Evolutionary conservation across 2,329 filamentous ascomycete species (phyloP), one percentile per base, ranked within the genome.

Genomic region (Chaetomium strumarium): DNA sequence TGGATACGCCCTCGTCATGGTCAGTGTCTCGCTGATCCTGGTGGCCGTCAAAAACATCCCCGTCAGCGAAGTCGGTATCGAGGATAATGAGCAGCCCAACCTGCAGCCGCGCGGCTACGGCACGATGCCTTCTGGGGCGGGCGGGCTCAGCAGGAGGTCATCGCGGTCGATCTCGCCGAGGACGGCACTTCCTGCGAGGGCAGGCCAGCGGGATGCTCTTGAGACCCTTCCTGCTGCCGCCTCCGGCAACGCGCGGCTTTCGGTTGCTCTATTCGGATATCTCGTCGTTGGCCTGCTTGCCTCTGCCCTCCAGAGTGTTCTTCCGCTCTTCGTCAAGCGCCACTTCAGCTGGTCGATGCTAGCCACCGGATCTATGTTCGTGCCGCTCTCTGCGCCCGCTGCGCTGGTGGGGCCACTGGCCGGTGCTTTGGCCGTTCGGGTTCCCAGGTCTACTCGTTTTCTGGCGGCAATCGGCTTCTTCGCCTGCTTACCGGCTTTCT

Each of bases 351-450:
- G 60, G 60, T 46, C 52, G 13, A 49, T 56, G 13, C 43, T 53
- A 2, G 38, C 41, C 4, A 52, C 12, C 39, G 60, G 58, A 6
- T 49, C 54, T n/a, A 42, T 56, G 13, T 60, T 63, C 31, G 53
- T 62, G 10, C 51, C 54, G 10, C 48, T 63, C 10, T 58, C 58
- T 8, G 57, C 49, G 7, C 61, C 61, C n/a, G 57, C 60, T 12
- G 48, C 51, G 9, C 11, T 62, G 5, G 42, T 59, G 14, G 56
- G 61, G 5, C 49, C 43, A 13, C 24, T 63, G 8, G 33, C 58
- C 5, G 54, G 55, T 8, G n/a, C 34, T 1, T 12, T 61, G 14
- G 51, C 56, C 2, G 24, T 13, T 9, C 53, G 57, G 8, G 48
- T 55, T 9, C 51, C 61, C 17, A 55, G 45, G 17, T 55, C 56